Base-by-base conservation (phyloP, 345 rosid genomes). In the Salix purpurea region DNA sequence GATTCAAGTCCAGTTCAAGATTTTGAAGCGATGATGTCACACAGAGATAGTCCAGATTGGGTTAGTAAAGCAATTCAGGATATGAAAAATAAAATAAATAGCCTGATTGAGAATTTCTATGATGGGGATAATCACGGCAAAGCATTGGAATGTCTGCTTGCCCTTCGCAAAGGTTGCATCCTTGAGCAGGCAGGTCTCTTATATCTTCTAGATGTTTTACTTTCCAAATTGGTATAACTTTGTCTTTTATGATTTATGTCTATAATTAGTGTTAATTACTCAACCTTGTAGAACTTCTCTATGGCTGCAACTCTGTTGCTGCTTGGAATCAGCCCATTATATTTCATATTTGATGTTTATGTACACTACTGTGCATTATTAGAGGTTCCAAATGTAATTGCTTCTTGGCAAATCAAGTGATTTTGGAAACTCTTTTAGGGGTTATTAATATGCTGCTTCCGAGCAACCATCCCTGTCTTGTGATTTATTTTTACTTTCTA, bases 141-240 rank as follows among this genome's bases (percentile, higher is more conserved):
- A 87, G 93, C 90, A 24, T 75, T 90, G 83, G 91, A 90, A 71
- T 88, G 90, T 75, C 75, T 93, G 44, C 74, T 70, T 70, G 88
- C 97, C 64, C 90, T 96, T 65, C 97, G 97, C 19, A 92, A 86
- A 84, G 92, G 94, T 76, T 96, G 97, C 83, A 83, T 96, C 77
- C 79, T 88, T 69, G 99, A 91, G 84, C 98, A 96, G 78, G 99
- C 93, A 85, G 76, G 52, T 32, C 30, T 69, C 65, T 46, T 6
- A 14, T 67, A 26, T 58, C n/a, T 72, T 15, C 42, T 24, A 12
- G 34, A 9, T 30, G 37, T 30, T 18, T 58, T 30, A 30, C n/a
- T 50, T 50, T 50, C 21, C 19, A 6, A 5, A 50, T 10, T 10
- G 28, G 2, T 40, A 24, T 18, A 52, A 23, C 18, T 32, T 46